A percentile compares a stretch with the other conserved stretches of the same genome.
These are phyloP conservation scores for Candida smagusa DNA, from an alignment of 1,139 yeast genomes.

Conservation along the genomic window DNA sequence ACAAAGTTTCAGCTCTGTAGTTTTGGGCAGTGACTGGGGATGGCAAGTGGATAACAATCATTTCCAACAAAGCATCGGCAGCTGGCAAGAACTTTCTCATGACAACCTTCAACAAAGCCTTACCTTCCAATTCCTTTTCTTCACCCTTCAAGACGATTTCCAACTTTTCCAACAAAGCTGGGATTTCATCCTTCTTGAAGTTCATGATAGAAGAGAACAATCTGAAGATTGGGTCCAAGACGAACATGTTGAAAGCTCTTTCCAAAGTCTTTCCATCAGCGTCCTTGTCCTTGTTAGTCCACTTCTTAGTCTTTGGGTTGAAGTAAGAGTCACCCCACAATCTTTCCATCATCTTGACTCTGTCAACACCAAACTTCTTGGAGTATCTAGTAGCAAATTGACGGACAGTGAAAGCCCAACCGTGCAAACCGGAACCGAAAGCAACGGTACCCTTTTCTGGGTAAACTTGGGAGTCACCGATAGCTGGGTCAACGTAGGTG, in stretches of 20 bases:
- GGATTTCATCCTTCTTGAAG: slow-evolving; percentile 86
- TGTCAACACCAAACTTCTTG: slow-evolving; percentile 99
- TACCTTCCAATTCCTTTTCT: slow-evolving; percentile 97
- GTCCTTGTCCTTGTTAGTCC: slow-evolving; percentile 96
- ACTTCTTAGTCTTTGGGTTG: slow-evolving; percentile 99
- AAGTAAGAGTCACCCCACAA: slow-evolving; percentile 99
- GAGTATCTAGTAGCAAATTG: slow-evolving; percentile 98
- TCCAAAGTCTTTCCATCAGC: slow-evolving; percentile 94
- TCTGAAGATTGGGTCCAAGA: slow-evolving; percentile 98
- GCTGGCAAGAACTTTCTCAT: slow-evolving; percentile 99
- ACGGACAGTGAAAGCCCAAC: slow-evolving; percentile 99
- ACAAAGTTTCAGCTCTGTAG: slow-evolving; percentile 98
- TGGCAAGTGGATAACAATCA: slow-evolving; percentile 98
- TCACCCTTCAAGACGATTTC: slow-evolving; percentile 89
- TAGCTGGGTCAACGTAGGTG: slow-evolving; percentile 84
- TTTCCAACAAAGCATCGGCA: slow-evolving; percentile 98
- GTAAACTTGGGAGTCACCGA: slow-evolving; percentile 98
- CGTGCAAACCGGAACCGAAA: slow-evolving; percentile 99
- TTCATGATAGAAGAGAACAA: slow-evolving; percentile 56
- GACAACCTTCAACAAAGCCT: slow-evolving; percentile 96
- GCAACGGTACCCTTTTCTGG: slow-evolving; percentile 99
- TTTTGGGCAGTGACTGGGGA: slow-evolving; percentile 99
- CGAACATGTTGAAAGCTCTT: slow-evolving; percentile 99
- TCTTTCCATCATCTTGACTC: slow-evolving; percentile 96
- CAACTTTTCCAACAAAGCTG: slow-evolving; percentile 84